Conservation (phyloP, 2,329 filamentous ascomycete genomes). For the Fusarium sp. region DNA sequence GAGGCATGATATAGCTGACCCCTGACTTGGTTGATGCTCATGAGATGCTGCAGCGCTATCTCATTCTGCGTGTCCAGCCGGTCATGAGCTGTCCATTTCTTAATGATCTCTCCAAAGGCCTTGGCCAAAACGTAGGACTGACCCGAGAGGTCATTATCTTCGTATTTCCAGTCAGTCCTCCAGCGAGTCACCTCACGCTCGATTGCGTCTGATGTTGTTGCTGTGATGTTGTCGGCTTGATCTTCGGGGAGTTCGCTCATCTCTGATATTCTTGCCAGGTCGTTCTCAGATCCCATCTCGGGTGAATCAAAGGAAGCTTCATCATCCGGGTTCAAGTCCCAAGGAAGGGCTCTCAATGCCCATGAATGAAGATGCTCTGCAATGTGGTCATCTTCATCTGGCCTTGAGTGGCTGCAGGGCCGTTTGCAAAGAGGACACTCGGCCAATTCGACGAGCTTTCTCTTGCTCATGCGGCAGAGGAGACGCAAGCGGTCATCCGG, state of each 20-base stretch:
- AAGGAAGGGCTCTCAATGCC: conserved; percentile 10
- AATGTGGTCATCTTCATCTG: conserved; percentile 1
- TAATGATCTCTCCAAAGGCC: background rate
- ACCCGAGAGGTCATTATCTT: background rate
- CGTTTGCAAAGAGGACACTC: background rate
- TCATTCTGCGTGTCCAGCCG: background rate
- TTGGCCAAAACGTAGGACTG: background rate
- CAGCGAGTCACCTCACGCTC: background rate
- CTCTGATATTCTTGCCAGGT: conserved; percentile 3
- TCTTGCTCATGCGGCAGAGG: background rate
- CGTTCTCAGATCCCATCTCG: conserved; percentile 3
- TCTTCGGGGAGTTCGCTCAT: conserved; percentile 1
- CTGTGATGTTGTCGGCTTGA: background rate
- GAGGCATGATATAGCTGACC: background rate
- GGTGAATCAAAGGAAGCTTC: background rate
- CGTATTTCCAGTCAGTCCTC: background rate
- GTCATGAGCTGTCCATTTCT: background rate
- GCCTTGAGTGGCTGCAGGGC: background rate
- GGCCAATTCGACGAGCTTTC: background rate
- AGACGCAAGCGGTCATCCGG: background rate
- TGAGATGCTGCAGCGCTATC: background rate
- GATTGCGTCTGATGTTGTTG: background rate
- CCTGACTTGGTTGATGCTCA: background rate
- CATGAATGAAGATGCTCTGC: conserved; percentile 9
- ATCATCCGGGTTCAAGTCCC: background rate